Base-by-base conservation (phyloP, 768 basidiomycete species). In the Macrocybe gigantea region DNA sequence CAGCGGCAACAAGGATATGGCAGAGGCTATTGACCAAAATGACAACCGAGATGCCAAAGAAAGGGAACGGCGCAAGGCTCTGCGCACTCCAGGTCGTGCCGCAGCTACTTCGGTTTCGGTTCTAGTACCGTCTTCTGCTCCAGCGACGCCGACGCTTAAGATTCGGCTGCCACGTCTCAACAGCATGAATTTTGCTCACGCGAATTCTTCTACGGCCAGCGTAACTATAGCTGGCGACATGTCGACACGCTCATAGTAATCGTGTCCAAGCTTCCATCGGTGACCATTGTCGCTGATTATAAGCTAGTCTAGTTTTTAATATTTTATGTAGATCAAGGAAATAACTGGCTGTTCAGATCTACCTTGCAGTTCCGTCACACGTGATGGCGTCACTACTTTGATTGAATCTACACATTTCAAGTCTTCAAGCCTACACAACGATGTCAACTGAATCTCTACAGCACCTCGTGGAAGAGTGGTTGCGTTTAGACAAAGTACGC, bases 91-190 rank as follows among this genome's bases (percentile, higher is more conserved):
- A 38, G 64, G 60, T 49, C 59, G 54, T 4, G 22, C 22, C 22
- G 22, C 22, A 22, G 49, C 56, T 14, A 51, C 55, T 11, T 53
- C 60, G 12, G 53, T 56, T 33, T 50, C 57, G 5, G 50, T 59
- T 44, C 51, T 51, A 45, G 49, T 55, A 40, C 59, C 65, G 31
- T 54, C 64, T 43, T 58, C 61, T 33, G 49, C 56, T 38, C 64
- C 70, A 10, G 53, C 64, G 32, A 69, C 74, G 0, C 74, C 77
- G n/a, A 73, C 75, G 15, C 72, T 79, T 45, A 78, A 78, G 56
- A 79, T 79, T 44, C 73, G 78, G 35, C 70, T 79, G 44, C 77
- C 77, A 12, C 42, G 10, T 41, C 22, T 41, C 7, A 32, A 1
- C 5, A 41, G 12, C 31, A 32, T 33, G 32, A 32, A 31, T n/a